Evolutionary conservation across 495 filamentous ascomycete species (phyloP), one percentile per base, ranked within the genome.

Genomic region (Sabuloglossum arenarium): DNA sequence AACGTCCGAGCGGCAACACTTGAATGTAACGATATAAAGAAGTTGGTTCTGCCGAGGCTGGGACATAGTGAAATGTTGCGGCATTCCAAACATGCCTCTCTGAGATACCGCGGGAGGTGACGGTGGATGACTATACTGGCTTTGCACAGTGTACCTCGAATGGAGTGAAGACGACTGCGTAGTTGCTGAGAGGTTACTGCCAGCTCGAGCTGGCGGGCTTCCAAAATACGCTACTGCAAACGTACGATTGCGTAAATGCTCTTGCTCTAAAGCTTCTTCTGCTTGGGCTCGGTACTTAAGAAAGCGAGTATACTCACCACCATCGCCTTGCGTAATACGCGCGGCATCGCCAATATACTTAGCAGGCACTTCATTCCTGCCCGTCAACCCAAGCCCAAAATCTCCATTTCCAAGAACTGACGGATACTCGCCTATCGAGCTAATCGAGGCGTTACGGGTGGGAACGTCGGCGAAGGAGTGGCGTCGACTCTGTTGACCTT

Each of bases 381-480:
- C 72, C 54, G 58, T 64, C 16, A 70, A 53, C 27, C 54, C 63
- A 58, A 57, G 63, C 58, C 25, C 69, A 64, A 57, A 65, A 58
- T 57, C 64, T 6, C 55, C 16, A 29, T 23, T 61, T 24, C 62
- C 56, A 39, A 54, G 53, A 34, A 25, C 14, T n/a, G 30, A 25
- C 19, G 30, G 45, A 27, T 31, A 32, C 24, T 58, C 46, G 28
- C 27, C 19, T 28, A 39, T 53, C 23, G 82, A 83, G 56, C 80
- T 73, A 54, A 86, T 74, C 3, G 85, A 88, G 11, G 70, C 71
- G 60, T 87, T 81, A 30, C 85, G 72, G 34, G 79, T 78, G 1
- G 80, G 80, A 19, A 84, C 75, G 63, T 90, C 86, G n/a, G 88
- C 90, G 66, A 98, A 94, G n/a, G 91, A 97, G 68, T 98, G 91